Base-by-base conservation (phyloP, 305 asterid genomes). In the Fraxinus greggii region DNA sequence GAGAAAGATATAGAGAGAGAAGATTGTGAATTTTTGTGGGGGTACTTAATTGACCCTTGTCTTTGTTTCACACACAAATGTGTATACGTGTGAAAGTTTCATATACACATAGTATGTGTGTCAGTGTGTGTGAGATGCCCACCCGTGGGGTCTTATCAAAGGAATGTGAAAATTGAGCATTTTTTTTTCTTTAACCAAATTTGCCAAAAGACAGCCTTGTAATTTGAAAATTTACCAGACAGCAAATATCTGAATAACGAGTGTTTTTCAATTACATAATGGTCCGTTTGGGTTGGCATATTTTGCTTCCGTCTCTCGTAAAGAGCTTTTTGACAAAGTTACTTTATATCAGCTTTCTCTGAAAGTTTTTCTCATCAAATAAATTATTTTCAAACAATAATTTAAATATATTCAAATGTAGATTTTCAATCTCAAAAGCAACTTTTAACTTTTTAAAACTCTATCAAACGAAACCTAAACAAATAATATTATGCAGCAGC, bases 21-120 rank as follows among this genome's bases (percentile, higher is more conserved):
- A 80, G 84, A 80, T 82, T 76, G 76, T 77, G 84, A 75, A 19
- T 83, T 65, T 59, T 79, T 82, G 90, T 85, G 92, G 90, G 89
- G 89, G 89, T 78, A 73, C 35, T 73, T 80, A 56, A 83, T 89
- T 88, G 90, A 91, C 89, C 84, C 88, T 84, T 76, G 92, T 83
- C 90, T 84, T 85, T 73, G 80, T 84, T 75, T 79, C 70, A 48
- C 82, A 77, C 79, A 77, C 78, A 82, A 29, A 12, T 24, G 74
- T 67, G 74, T 5, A 29, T 28, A 28, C 32, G 36, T 67, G 74
- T 28, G 74, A 67, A 23, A 61, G 74, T 67, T 28, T 67, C 74
- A 28, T 28, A 4, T 28, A 6, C 78, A 54, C 59, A 2, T 36
- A 48, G 8, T 36, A 23, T 33, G 31, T 8, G 33, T 8, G 35